These are phyloP conservation scores for Pythium aphanidermatum DNA, from an alignment of 352 stramenopile genomes.

Conservation along the genomic window DNA sequence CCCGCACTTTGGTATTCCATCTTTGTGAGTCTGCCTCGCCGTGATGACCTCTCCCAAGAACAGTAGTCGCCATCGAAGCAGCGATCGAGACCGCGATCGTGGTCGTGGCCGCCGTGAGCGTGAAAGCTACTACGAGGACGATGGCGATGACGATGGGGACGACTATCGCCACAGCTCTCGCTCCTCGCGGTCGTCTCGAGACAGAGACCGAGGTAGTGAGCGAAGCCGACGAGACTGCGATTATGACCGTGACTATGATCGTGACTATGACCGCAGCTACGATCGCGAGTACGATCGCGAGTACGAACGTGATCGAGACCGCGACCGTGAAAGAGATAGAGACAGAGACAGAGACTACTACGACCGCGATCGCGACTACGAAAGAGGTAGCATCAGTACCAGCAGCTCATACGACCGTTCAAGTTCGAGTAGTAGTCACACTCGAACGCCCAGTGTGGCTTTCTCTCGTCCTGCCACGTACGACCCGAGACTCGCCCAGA, in stretches of 20 bases:
- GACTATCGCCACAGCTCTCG: slow-evolving; percentile 1
- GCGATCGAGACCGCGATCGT: slow-evolving; percentile 10
- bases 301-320: slow-evolving; percentile 14
- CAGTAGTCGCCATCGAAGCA: slow-evolving; percentile 9
- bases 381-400: background rate
- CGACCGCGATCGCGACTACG: slow-evolving; percentile 22
- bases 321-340: slow-evolving; percentile 17
- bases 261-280: slow-evolving; percentile 25
- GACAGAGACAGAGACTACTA: slow-evolving; percentile 24
- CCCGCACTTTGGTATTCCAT: too few relatives aligned
- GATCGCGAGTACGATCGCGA: slow-evolving; percentile 31
- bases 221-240: slow-evolving; percentile 26
- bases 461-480: slow-evolving; percentile 84
- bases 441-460: slow-evolving; percentile 23
- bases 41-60: slow-evolving; percentile 10
- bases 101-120: slow-evolving; percentile 13
- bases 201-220: slow-evolving; percentile 24
- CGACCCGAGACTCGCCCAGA: slow-evolving; percentile 62
- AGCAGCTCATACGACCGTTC: background rate
- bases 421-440: background rate
- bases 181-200: slow-evolving; percentile 11
- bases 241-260: slow-evolving; percentile 25
- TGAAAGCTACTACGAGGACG: slow-evolving; percentile 16
- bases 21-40: too few relatives aligned
- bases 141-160: slow-evolving; percentile 2